phyloP scores from a whole-genome alignment of 225 moss, liverwort and hornwort genomes.

The Polytrichum formosum region DNA sequence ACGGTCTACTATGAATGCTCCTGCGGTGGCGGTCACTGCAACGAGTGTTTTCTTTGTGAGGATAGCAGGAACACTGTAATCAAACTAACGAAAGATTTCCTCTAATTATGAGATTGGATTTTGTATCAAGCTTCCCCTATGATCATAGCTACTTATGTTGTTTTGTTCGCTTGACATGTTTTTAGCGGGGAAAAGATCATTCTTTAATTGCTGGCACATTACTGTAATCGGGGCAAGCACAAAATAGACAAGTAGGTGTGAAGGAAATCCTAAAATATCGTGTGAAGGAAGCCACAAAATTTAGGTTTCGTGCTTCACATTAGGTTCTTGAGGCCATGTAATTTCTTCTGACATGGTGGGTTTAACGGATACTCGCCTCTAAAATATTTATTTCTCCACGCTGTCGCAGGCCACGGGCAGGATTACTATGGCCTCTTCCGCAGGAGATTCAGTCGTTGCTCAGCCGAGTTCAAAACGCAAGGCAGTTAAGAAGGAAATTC shows the following conservation, averaged over 20 bases:
- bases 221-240: too few species aligned
- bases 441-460: conserved; percentile 63
- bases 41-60: too few species aligned
- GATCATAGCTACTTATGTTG: too few species aligned
- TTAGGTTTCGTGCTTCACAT: not conserved
- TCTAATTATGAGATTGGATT: too few species aligned
- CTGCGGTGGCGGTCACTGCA: too few species aligned
- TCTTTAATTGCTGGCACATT: too few species aligned
- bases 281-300: conserved; percentile 1
- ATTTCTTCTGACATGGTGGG: not conserved
- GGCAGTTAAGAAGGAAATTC: conserved; percentile 38
- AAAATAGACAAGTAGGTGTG: not conserved
- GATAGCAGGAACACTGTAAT: too few species aligned
- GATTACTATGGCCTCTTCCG: conserved; percentile 24
- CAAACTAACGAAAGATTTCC: too few species aligned
- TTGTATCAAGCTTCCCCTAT: too few species aligned
- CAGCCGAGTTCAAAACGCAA: conserved; percentile 70
- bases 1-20: too few species aligned
- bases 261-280: not conserved
- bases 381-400: not conserved
- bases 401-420: conserved; percentile 33
- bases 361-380: not conserved
- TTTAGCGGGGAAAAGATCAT: too few species aligned
- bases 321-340: not conserved
- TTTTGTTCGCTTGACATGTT: too few species aligned